These are phyloP conservation scores for Ehretia macrophylla DNA, from an alignment of 257 asterid genomes.

Conservation along the genomic window DNA sequence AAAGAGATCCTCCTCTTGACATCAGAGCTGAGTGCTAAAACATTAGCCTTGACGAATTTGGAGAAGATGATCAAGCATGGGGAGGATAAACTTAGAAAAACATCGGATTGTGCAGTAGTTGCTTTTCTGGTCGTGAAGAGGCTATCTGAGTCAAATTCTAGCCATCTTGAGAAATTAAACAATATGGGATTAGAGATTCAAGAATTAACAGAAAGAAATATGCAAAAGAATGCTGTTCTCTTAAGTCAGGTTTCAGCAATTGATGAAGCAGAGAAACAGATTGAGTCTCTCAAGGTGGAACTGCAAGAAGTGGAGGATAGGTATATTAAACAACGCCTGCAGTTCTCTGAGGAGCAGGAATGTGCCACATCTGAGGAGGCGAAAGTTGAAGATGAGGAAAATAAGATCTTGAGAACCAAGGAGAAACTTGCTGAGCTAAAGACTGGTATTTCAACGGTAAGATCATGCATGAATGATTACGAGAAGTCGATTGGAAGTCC, in stretches of 20 bases:
- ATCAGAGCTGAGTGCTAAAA: conserved; percentile 44
- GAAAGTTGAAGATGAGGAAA: conserved; percentile 54
- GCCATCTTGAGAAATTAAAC: conserved; percentile 33
- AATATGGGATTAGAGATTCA: conserved; percentile 38
- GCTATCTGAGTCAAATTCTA: conserved; percentile 58
- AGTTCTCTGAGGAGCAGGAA: conserved; percentile 47
- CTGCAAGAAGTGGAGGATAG: conserved; percentile 38
- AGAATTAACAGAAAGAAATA: conserved; percentile 37
- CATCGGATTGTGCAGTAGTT: conserved; percentile 76
- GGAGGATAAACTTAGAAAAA: conserved; percentile 44
- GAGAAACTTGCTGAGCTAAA: conserved; percentile 58
- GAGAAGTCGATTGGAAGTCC: conserved; percentile 31
- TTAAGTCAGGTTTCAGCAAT: conserved; percentile 36
- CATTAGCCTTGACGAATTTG: conserved; percentile 44
- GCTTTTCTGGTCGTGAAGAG: conserved; percentile 70
- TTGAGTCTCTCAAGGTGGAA: conserved; percentile 45
- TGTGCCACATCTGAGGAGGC: conserved; percentile 29
- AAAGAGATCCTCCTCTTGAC: conserved; percentile 44
- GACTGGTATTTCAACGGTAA: conserved; percentile 56
- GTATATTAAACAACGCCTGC: conserved; percentile 33
- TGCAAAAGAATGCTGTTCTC: conserved; percentile 35
- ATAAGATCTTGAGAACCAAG: conserved; percentile 42
- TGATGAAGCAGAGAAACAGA: conserved; percentile 42
- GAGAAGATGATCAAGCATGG: conserved; percentile 44
- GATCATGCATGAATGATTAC: conserved; percentile 42